These are phyloP conservation scores for Binderoboletus segoi DNA, from an alignment of 1,284 basidiomycete species.

Conservation along the genomic window DNA sequence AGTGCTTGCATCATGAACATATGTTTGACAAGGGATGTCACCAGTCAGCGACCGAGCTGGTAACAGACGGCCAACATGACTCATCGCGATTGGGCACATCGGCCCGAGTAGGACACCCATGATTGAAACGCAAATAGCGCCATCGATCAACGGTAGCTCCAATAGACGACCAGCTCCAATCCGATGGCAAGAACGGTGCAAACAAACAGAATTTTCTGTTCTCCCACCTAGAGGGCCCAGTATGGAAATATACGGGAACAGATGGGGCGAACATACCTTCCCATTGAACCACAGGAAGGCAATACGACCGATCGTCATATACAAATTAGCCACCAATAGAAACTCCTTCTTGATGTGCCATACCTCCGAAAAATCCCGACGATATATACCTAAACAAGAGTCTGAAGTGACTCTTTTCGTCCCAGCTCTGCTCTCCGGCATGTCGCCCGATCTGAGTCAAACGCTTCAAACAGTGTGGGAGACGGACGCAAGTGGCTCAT, in stretches of 20 bases:
- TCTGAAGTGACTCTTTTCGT: slow-evolving; percentile 32
- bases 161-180: slow-evolving; percentile 62
- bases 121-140: slow-evolving; percentile 54
- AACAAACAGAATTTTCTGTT: slow-evolving; percentile 20
- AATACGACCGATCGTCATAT: slow-evolving; percentile 29
- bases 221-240: slow-evolving; percentile 25
- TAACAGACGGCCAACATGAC: slow-evolving; percentile 47
- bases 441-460: too few relatives aligned
- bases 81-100: slow-evolving; percentile 57
- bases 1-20: too few relatives aligned
- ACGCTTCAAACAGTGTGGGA: too few relatives aligned
- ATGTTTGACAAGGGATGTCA: too few relatives aligned
- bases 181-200: slow-evolving; percentile 38
- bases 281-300: slow-evolving; percentile 28
- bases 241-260: background rate
- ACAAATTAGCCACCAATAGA: background rate
- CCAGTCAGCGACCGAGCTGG: slow-evolving; percentile 52
- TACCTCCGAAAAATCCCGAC: slow-evolving; percentile 41
- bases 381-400: slow-evolving; percentile 50
- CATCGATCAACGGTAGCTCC: slow-evolving; percentile 53
- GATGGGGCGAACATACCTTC: slow-evolving; percentile 16
- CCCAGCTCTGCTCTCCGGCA: too few relatives aligned
- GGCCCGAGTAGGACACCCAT: slow-evolving; percentile 60
- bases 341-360: too few relatives aligned
- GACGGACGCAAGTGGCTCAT: too few relatives aligned